Base-by-base conservation (phyloP, 306 rosid species). In the Acacia acuminata region DNA sequence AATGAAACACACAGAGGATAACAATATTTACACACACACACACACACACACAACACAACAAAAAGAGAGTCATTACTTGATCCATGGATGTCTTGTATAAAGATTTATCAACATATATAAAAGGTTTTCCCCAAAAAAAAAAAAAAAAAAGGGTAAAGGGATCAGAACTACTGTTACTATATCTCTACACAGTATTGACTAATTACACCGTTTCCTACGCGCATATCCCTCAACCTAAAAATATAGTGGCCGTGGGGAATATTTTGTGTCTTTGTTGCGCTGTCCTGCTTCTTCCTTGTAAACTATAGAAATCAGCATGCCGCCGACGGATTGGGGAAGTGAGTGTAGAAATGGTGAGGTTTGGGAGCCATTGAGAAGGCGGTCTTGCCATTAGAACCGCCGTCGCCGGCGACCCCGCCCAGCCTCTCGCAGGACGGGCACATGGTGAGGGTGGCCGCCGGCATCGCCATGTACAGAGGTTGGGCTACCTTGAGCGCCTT, bases 361-460 rank as follows among this genome's bases (percentile, higher is more conserved):
- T 90, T 93, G 0, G 93, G 83, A 82, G 98, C 80, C 79, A 92
- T 80, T 3, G 95, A 85, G 82, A 93, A 91, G 8, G 94, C 89
- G 81, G 71, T 84, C 87, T 91, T 87, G 76, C 75, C 55, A 48
- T 48, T 93, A 25, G 89, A 73, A 67, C 22, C 73, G 43, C 63
- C 78, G 6, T 84, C 85, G 50, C 71, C 6, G 10, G 44, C 25
- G 7, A 72, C 92, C 0, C 83, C 85, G n/a, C 87, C 90, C 15
- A 90, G 85, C 80, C 97, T 87, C 80, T 96, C 99, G 22, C 99
- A 96, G 1, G 99, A 92, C 0, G 99, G 98, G 22, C 99, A 96
- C 88, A 96, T 89, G 47, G 88, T 84, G 47, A 96, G 94, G 0
- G 99, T 92, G 0, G 99, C 98, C 8, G 94, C 97, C 14, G 98